phyloP scores from a whole-genome alignment of 805 yeast species.

The Candida hungchunana region DNA sequence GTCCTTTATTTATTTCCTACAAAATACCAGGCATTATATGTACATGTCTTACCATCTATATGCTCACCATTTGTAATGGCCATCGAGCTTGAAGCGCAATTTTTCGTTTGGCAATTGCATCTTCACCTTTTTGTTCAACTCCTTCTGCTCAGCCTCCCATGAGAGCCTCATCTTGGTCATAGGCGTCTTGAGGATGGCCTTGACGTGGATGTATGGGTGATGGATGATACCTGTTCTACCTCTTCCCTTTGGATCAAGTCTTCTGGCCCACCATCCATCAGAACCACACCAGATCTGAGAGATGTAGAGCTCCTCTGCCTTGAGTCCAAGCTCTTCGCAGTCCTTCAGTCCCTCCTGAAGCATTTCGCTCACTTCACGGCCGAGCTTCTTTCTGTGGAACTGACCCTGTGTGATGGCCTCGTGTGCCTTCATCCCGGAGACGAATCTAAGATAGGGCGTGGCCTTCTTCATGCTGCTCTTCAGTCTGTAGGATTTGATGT shows the following conservation, averaged over 20 bases:
- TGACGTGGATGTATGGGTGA: constrained; percentile 76
- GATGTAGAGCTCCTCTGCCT: constrained; percentile 61
- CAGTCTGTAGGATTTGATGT: constrained; percentile 72
- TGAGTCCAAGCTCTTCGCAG: constrained; percentile 42
- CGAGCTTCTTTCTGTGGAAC: constrained; percentile 74
- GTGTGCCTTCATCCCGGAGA: constrained; percentile 64
- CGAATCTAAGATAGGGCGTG: constrained; percentile 69
- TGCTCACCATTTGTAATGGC: constrained; percentile 55
- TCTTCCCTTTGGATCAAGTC: constrained; percentile 82
- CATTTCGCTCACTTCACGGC: constrained; percentile 73
- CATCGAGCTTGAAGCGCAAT: constrained; percentile 45
- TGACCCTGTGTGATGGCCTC: constrained; percentile 91
- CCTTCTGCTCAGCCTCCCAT: constrained; percentile 52
- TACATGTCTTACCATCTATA: too few relatives aligned
- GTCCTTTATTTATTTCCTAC: constrained; percentile 8
- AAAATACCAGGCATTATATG: neutral
- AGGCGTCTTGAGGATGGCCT: constrained; percentile 67
- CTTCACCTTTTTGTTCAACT: constrained; percentile 48
- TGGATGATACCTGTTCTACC: constrained; percentile 79
- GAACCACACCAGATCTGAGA: constrained; percentile 88
- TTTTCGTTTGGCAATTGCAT: constrained; percentile 40
- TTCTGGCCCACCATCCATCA: constrained; percentile 70
- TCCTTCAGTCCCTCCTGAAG: constrained; percentile 69
- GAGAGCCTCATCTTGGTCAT: constrained; percentile 57
- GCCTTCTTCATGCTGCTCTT: constrained; percentile 89